Conservation (phyloP, 129 eudicot species). For the Helichrysum umbraculigerum region DNA sequence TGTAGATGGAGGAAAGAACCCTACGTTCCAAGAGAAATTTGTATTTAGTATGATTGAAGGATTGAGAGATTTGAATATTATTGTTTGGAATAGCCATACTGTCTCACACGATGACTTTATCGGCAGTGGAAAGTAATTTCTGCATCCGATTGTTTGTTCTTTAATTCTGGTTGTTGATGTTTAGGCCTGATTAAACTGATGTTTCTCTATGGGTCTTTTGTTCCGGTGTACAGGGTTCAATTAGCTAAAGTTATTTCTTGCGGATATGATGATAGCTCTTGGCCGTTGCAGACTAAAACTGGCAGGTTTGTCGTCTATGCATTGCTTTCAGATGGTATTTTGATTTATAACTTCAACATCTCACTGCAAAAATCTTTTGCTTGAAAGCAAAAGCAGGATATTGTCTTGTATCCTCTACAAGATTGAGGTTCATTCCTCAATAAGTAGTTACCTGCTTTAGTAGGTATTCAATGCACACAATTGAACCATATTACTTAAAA, state of each 20-base stretch:
- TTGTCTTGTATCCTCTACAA: not conserved
- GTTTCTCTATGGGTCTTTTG: not conserved
- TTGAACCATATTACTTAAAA: not conserved
- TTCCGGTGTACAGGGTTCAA: conserved; percentile 50
- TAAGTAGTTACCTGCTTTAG: not conserved
- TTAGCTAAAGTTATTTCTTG: conserved; percentile 72
- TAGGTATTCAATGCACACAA: not conserved
- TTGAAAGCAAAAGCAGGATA: not conserved
- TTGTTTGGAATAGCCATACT: conserved; percentile 89
- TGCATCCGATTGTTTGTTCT: not conserved
- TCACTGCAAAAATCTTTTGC: not conserved
- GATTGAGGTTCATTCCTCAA: not conserved
- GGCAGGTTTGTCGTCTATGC: conserved; percentile 55
- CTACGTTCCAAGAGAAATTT: conserved; percentile 88
- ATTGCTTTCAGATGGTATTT: not conserved
- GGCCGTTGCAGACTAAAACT: conserved; percentile 71
- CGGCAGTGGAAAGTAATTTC: conserved; percentile 89
- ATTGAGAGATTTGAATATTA: conserved; percentile 58
- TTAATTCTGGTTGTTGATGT: not conserved
- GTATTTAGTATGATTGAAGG: conserved; percentile 76
- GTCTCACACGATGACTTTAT: conserved; percentile 64
- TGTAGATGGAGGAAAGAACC: conserved; percentile 89
- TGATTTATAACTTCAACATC: not conserved
- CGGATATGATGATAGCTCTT: conserved; percentile 75
- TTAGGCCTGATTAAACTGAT: not conserved